Percentiles rank a stretch among this genome's conserved stretches.
phyloP scores from a whole-genome alignment of 2,329 filamentous ascomycete genomes.

The Stachybotrys chlorohalonatus region DNA sequence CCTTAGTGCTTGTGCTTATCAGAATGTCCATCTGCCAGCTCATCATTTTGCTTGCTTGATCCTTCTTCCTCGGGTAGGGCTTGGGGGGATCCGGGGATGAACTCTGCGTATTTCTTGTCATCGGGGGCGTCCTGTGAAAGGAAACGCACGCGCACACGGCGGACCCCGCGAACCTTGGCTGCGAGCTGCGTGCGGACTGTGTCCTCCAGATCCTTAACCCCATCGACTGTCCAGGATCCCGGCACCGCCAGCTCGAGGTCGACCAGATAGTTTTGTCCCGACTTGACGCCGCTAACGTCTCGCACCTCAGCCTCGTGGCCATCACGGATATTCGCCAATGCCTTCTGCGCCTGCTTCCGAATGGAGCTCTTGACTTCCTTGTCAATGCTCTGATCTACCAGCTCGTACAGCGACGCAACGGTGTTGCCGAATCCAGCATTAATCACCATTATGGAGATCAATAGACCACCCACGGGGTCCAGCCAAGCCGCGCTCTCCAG shows the following conservation, averaged over 20 bases:
- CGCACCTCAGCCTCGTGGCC: slow-evolving; percentile 59
- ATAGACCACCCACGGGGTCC: slow-evolving; percentile 83
- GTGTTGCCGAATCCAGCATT: slow-evolving; percentile 86
- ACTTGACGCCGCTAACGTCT: slow-evolving; percentile 83
- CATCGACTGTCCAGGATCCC: slow-evolving; percentile 63
- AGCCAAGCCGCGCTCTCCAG: slow-evolving; percentile 82
- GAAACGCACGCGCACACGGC: slow-evolving; percentile 77
- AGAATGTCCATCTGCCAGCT: not conserved
- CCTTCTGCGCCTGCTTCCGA: slow-evolving; percentile 52
- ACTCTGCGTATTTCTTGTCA: slow-evolving; percentile 65
- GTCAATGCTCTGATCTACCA: slow-evolving; percentile 87
- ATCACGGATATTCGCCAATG: slow-evolving; percentile 43
- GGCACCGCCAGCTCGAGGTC: slow-evolving; percentile 83
- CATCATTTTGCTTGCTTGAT: not conserved
- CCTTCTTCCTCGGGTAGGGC: slow-evolving; percentile 52
- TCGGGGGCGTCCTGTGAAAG: slow-evolving; percentile 54
- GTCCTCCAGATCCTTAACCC: slow-evolving; percentile 63
- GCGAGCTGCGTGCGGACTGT: slow-evolving; percentile 64
- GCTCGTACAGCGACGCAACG: slow-evolving; percentile 68
- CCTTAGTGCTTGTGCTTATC: not conserved
- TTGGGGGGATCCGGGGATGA: slow-evolving; percentile 57
- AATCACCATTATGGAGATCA: slow-evolving; percentile 91
- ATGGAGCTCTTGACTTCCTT: slow-evolving; percentile 70
- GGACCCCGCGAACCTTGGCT: slow-evolving; percentile 70
- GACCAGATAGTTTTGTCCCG: slow-evolving; percentile 90